Evolutionary conservation across 1,284 basidiomycete species (phyloP).

Genomic region (Mixia osmundae): DNA sequence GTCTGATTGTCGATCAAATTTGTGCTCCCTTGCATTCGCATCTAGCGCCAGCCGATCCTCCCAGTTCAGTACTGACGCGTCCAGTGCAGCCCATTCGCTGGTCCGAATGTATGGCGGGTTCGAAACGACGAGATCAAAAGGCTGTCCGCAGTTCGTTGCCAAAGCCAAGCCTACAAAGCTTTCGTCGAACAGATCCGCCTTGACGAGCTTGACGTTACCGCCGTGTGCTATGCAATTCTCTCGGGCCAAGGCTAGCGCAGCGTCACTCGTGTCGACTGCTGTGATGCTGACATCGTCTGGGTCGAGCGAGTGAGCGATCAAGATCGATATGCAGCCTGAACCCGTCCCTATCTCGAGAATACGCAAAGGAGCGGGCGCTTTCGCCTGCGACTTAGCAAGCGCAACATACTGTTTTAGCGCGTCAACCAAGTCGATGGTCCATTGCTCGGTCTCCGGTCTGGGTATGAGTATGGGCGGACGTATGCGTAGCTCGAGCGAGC

Average conservation of each 20-base stretch:
- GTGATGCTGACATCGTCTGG: slow-evolving; percentile 30
- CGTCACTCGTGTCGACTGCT: slow-evolving; percentile 44
- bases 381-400: too few species aligned
- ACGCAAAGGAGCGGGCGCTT: too few species aligned
- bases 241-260: slow-evolving; percentile 42
- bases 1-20: slow-evolving; percentile 11
- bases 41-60: slow-evolving; percentile 61
- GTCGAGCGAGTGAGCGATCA: slow-evolving; percentile 11
- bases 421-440: slow-evolving; percentile 24
- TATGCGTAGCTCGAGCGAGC: slow-evolving; percentile 42
- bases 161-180: slow-evolving; percentile 11
- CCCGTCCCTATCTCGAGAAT: slow-evolving; percentile 76
- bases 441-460: slow-evolving; percentile 72
- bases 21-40: slow-evolving; percentile 29
- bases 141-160: neutral
- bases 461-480: slow-evolving; percentile 66
- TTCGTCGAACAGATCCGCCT: slow-evolving; percentile 29
- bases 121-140: slow-evolving; percentile 53
- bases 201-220: slow-evolving; percentile 2
- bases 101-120: slow-evolving; percentile 82
- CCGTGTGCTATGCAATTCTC: slow-evolving; percentile 38
- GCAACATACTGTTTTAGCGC: slow-evolving; percentile 10
- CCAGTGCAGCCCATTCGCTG: slow-evolving; percentile 37
- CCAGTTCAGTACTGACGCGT: slow-evolving; percentile 41
- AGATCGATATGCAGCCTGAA: slow-evolving; percentile 59